phyloP scores from a whole-genome alignment of 2,329 filamentous ascomycete genomes.

The Cryoendolithus antarcticus region DNA sequence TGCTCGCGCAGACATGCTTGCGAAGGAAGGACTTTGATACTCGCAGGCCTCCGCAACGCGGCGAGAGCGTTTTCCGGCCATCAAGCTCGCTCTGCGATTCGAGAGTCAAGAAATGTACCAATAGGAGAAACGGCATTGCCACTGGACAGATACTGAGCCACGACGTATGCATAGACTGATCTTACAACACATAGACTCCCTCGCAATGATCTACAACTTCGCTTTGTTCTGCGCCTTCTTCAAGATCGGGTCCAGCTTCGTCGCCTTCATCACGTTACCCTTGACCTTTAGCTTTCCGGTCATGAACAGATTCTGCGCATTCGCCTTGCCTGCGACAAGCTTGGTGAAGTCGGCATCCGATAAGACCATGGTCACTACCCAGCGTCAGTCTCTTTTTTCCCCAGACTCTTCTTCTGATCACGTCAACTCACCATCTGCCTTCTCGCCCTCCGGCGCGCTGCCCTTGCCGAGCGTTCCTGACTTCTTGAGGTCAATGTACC shows the following conservation, averaged over 20 bases:
- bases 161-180: no score
- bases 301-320: conserved; percentile 95
- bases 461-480: conserved; percentile 73
- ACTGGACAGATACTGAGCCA: no score
- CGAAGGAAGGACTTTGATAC: conserved; percentile 26
- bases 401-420: not conserved
- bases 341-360: conserved; percentile 78
- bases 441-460: conserved; percentile 52
- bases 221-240: conserved; percentile 76
- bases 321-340: conserved; percentile 75
- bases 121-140: no score
- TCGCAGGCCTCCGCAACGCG: no score
- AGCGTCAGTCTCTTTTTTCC: conserved; percentile 1
- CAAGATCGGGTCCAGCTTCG: conserved; percentile 85
- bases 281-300: conserved; percentile 96
- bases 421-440: conserved; percentile 62
- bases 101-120: no score
- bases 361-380: conserved; percentile 67
- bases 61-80: no score
- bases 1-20: conserved; percentile 25
- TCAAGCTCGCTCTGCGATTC: no score
- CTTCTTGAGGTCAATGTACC: conserved; percentile 93
- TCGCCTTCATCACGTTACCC: conserved; percentile 97
- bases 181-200: no score
- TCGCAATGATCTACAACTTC: conserved; percentile 70